phyloP scores from a whole-genome alignment of 2,329 filamentous ascomycete genomes.

The Drechslerella coelobrocha region DNA sequence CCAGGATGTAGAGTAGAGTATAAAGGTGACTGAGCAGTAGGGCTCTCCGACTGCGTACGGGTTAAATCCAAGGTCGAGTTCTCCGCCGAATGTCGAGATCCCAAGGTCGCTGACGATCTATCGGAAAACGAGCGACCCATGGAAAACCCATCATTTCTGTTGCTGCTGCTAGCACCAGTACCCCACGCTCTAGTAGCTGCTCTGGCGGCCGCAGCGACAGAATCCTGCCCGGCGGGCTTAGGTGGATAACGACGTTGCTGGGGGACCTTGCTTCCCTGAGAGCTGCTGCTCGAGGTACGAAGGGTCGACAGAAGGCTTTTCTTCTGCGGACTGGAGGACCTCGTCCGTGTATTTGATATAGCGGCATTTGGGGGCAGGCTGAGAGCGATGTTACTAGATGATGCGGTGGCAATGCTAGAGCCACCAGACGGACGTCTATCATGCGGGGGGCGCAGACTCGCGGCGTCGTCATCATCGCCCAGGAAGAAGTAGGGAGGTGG shows the following conservation, averaged over 20 bases:
- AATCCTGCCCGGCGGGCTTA: slow-evolving; percentile 37
- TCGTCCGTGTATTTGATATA: slow-evolving; percentile 16
- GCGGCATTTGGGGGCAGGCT: slow-evolving; percentile 30
- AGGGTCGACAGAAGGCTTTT: slow-evolving; percentile 53
- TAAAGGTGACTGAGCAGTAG: slow-evolving; percentile 18
- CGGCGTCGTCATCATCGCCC: slow-evolving; percentile 63
- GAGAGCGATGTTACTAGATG: slow-evolving; percentile 20
- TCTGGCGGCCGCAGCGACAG: slow-evolving; percentile 58
- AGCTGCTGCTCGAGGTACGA: slow-evolving; percentile 46
- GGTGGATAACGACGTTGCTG: slow-evolving; percentile 21
- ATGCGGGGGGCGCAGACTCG: slow-evolving; percentile 58
- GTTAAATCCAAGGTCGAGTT: slow-evolving; percentile 27
- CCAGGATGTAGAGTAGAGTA: slow-evolving; percentile 26
- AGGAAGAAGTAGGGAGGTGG: slow-evolving; percentile 60
- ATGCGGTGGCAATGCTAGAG: slow-evolving; percentile 38
- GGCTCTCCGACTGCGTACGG: slow-evolving; percentile 34
- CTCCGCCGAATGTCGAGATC: slow-evolving; percentile 36
- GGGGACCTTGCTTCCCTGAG: slow-evolving; percentile 17
- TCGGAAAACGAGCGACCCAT: slow-evolving; percentile 35
- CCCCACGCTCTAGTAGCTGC: slow-evolving; percentile 71
- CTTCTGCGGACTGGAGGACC: slow-evolving; percentile 53
- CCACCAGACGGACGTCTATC: slow-evolving; percentile 16
- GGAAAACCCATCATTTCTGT: slow-evolving; percentile 21
- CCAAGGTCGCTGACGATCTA: slow-evolving; percentile 29
- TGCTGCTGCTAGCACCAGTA: slow-evolving; percentile 53